phyloP scores from a whole-genome alignment of 768 basidiomycete genomes.

The Tremella fuciformis region DNA sequence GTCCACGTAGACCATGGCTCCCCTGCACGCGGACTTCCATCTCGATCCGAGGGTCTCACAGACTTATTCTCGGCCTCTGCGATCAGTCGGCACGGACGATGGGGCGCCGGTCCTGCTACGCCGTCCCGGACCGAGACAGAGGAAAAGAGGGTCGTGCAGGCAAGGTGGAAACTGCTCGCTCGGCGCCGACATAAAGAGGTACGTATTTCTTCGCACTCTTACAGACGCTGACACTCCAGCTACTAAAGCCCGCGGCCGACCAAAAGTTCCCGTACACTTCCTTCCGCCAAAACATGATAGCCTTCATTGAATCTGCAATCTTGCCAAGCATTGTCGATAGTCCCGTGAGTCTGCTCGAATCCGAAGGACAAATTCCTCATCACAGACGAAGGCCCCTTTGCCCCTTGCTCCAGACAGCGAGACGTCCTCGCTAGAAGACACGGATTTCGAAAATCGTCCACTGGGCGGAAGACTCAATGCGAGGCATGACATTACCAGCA shows the following conservation, averaged over 20 bases:
- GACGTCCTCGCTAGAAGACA: neutral
- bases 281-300: neutral
- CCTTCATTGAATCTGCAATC: constrained; percentile 2
- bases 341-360: neutral
- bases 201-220: neutral
- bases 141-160: constrained; percentile 11
- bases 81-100: constrained; percentile 29
- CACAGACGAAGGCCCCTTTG: neutral
- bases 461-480: neutral
- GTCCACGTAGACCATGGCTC: constrained; percentile 11
- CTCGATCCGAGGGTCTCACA: constrained; percentile 8
- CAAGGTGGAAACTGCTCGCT: constrained; percentile 18
- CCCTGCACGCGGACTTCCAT: constrained; percentile 12
- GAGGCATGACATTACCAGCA: neutral
- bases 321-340: neutral
- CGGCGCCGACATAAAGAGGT: constrained; percentile 23
- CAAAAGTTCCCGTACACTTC: neutral
- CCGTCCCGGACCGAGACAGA: constrained; percentile 1
- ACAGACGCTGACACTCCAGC: neutral
- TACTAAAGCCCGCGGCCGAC: neutral
- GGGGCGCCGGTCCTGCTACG: constrained; percentile 21
- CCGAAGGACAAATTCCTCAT: too few species aligned
- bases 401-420: constrained; percentile 2
- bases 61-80: constrained; percentile 35
- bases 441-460: neutral